A percentile compares a stretch with the other conserved stretches of the same genome.
Conservation (phyloP, 805 yeast genomes). For the Huiozyma sinensis region DNA sequence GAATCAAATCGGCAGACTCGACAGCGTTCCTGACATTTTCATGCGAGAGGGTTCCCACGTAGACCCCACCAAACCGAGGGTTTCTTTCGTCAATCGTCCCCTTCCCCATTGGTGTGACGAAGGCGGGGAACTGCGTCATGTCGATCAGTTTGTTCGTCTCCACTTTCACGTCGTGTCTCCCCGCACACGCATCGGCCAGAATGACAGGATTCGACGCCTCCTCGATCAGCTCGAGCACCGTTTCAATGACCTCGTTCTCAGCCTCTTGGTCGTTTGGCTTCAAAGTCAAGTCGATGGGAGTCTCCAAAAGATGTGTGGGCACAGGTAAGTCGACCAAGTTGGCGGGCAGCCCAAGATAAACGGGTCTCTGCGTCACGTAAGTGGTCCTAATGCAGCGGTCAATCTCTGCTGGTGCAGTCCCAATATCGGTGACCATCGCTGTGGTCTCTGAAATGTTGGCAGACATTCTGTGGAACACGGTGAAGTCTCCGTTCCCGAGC, state of each 20-base stretch:
- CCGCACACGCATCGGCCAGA: slow-evolving; percentile 4
- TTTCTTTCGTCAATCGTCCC: slow-evolving; percentile 4
- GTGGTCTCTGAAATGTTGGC: slow-evolving; percentile 2
- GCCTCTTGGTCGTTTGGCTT: slow-evolving; percentile 1
- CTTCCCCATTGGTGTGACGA: slow-evolving; percentile 5
- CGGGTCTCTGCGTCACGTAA: slow-evolving; percentile 1
- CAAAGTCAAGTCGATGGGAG: slow-evolving; percentile 2
- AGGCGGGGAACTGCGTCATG: slow-evolving; percentile 4
- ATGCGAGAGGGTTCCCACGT: slow-evolving; percentile 3
- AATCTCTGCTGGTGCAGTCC: slow-evolving; percentile 1
- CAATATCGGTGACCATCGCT: background rate
- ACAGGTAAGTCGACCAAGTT: slow-evolving; percentile 1
- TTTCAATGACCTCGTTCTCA: slow-evolving; percentile 2
- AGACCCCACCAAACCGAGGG: slow-evolving; percentile 4
- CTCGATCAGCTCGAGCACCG: background rate
- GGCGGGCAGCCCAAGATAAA: slow-evolving; percentile 3
- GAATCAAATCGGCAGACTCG: slow-evolving; percentile 4
- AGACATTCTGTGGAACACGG: slow-evolving; percentile 4
- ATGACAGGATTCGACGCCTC: slow-evolving; percentile 2
- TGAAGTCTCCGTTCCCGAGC: slow-evolving; percentile 4
- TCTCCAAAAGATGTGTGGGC: background rate
- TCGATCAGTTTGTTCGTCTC: slow-evolving; percentile 3
- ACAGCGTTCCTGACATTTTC: slow-evolving; percentile 1
- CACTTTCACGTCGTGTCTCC: slow-evolving; percentile 2
- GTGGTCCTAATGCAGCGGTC: slow-evolving; percentile 3